Evolutionary conservation across 441 rosid genomes (phyloP).

Genomic region (Melastoma candidum): DNA sequence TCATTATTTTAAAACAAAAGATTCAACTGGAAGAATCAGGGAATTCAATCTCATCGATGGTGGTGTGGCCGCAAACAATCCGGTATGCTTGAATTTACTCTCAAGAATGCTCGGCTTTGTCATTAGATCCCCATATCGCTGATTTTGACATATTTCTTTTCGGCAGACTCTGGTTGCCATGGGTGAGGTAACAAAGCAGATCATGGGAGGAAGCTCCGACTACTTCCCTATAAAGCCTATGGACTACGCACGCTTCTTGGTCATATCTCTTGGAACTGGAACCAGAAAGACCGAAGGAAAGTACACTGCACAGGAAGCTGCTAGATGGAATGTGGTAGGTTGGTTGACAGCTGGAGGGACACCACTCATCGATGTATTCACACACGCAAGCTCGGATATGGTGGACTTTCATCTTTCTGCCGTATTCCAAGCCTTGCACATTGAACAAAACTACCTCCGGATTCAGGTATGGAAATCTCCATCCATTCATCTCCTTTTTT

Average conservation of each 20-base stretch:
- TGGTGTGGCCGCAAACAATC: constrained; percentile 22
- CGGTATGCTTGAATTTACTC: no score
- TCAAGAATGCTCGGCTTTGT: no score
- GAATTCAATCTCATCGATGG: constrained; percentile 72
- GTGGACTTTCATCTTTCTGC: constrained; percentile 47
- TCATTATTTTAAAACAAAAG: constrained; percentile 38
- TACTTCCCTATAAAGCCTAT: constrained; percentile 23
- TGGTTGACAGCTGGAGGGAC: constrained; percentile 28
- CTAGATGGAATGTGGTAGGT: constrained; percentile 32
- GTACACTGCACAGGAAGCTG: constrained; percentile 24
- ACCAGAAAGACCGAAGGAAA: constrained; percentile 21
- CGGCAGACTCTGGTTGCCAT: constrained; percentile 32
- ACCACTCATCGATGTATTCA: constrained; percentile 34
- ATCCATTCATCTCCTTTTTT: not conserved
- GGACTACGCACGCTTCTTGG: constrained; percentile 27
- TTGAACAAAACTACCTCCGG: constrained; percentile 47
- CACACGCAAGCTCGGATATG: constrained; percentile 43
- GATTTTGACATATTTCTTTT: not conserved
- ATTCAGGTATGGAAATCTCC: constrained; percentile 29
- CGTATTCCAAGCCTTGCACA: constrained; percentile 47
- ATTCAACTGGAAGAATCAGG: constrained; percentile 22
- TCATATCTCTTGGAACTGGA: constrained; percentile 38
- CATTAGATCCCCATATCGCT: no score
- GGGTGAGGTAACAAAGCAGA: constrained; percentile 29
- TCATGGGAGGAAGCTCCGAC: constrained; percentile 20